Evolutionary conservation across 2,329 filamentous ascomycete species (phyloP).

Genomic region (Trichophyton equinum): DNA sequence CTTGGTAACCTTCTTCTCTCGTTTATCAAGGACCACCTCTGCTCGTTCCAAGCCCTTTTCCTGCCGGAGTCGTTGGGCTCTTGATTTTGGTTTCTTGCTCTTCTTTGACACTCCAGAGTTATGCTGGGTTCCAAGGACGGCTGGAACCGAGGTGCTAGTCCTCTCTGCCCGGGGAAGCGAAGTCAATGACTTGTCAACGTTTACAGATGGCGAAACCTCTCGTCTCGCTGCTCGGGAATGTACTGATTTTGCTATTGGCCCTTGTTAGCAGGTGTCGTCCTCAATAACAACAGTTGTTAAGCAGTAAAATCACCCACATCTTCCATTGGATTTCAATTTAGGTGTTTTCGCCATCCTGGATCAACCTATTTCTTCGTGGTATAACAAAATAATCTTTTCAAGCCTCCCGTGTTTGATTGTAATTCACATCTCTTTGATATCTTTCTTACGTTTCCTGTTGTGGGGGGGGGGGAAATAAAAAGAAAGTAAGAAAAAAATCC

Average conservation of each 20-base stretch:
- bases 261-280: conserved; percentile 1
- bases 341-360: conserved; percentile 27
- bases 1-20: conserved; percentile 44
- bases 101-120: conserved; percentile 41
- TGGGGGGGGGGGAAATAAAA: background rate
- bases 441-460: background rate
- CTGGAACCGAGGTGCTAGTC: conserved; percentile 28
- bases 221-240: conserved; percentile 49
- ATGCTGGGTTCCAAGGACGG: conserved; percentile 39
- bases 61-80: conserved; percentile 42
- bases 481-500: conserved; percentile 23
- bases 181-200: conserved; percentile 40
- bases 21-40: conserved; percentile 41
- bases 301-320: conserved; percentile 12
- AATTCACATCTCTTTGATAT: background rate
- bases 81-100: conserved; percentile 37
- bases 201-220: conserved; percentile 42
- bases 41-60: conserved; percentile 45
- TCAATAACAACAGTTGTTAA: no score
- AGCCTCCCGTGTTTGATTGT: background rate
- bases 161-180: conserved; percentile 31
- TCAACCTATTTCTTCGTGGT: conserved; percentile 9
- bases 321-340: conserved; percentile 22
- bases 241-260: conserved; percentile 36
- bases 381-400: no score